A percentile compares a stretch with the other conserved stretches of the same genome.
Evolutionary conservation across 2,329 filamentous ascomycete species (phyloP).

Genomic region (Hymenoscyphus fraxineus): DNA sequence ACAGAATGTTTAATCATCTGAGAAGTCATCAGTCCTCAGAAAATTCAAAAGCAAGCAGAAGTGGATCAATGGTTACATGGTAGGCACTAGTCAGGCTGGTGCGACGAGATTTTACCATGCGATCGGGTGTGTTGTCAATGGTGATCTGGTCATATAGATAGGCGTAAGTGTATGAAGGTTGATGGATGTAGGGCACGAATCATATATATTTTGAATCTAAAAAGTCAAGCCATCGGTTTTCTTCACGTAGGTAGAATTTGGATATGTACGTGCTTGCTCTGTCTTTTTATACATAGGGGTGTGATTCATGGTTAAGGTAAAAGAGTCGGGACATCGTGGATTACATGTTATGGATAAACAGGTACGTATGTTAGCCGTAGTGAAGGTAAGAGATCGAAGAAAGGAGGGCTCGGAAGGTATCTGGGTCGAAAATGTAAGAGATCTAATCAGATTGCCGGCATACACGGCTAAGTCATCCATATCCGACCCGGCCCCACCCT

Average conservation of each 20-base stretch:
- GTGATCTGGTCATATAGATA: constrained; percentile 29
- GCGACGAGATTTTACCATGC: constrained; percentile 39
- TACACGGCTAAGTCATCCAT: neutral
- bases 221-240: constrained; percentile 9
- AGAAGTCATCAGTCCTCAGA: constrained; percentile 37
- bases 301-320: too few species aligned
- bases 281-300: too few species aligned
- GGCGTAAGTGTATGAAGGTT: constrained; percentile 15
- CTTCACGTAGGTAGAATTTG: neutral
- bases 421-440: too few species aligned
- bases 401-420: too few species aligned
- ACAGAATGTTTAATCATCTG: constrained; percentile 47
- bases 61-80: constrained; percentile 40
- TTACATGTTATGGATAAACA: too few species aligned
- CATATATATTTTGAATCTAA: constrained; percentile 43
- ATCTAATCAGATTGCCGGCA: too few species aligned
- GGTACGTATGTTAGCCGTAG: too few species aligned
- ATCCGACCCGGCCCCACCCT: neutral
- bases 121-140: constrained; percentile 36
- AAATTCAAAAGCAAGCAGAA: constrained; percentile 44
- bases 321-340: too few species aligned
- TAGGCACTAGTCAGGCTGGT: constrained; percentile 42
- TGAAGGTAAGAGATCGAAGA: too few species aligned
- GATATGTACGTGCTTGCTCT: neutral
- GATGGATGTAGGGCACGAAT: constrained; percentile 40